Evolutionary conservation across 306 rosid genomes (phyloP), one percentile per base, ranked within the genome.

Genomic region (Astragalus glycyphyllos): DNA sequence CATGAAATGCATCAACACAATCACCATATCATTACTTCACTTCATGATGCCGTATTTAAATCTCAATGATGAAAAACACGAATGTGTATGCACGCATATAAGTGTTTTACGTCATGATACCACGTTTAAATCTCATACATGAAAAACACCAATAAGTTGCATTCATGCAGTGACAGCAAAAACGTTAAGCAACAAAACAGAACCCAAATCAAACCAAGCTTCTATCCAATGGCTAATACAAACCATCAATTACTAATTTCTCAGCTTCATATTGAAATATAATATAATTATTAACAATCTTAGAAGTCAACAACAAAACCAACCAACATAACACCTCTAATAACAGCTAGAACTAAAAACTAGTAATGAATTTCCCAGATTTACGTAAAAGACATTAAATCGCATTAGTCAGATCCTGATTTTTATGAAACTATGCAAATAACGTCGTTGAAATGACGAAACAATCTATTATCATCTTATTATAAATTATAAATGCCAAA

Each of bases 401-500:
- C 58, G 35, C 31, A 20, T 12, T 10, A 37, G 37, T 47, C 11
- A 71, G 55, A 73, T 61, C 55, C 45, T 12, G 7, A 2, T 17
- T 48, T 20, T 60, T 13, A 62, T 23, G 15, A 26, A 26, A 54
- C 12, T 61, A 20, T 1, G 35, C 70, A 58, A 12, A 38, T 1
- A 65, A 15, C 11, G 45, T 9, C 63, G 40, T 37, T 35, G 35
- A 29, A 76, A 31, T 48, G 13, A 7, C 1, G 10, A 48, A 31
- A 60, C 9, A 54, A 44, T 13, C 23, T 0, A 50, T 11, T 11
- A 58, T 4, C 41, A 34, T 13, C 16, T 16, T n/a, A 58, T 12
- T 1, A 60, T n/a, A n/a, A n/a, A n/a, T n/a, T n/a, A n/a, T n/a
- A n/a, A n/a, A 66, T 56, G 45, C 7, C 11, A 71, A 71, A 60